A percentile compares a stretch with the other conserved stretches of the same genome.
Evolutionary conservation across 495 filamentous ascomycete species (phyloP).

Genomic region (Paragyromitra xinjiangensis): DNA sequence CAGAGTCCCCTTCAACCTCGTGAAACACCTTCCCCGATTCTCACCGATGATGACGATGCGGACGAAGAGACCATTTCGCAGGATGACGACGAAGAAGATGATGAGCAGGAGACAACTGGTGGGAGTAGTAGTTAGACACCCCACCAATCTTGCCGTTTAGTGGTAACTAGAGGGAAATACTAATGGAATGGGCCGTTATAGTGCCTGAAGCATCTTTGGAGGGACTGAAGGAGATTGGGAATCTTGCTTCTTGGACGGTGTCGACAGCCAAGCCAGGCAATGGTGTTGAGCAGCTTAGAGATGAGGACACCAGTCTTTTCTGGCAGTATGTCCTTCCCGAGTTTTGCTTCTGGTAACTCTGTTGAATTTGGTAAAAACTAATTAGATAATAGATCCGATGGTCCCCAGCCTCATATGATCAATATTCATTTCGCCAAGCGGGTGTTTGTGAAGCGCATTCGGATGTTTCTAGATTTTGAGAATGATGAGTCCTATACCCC

Average conservation of each 20-base stretch:
- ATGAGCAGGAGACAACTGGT: slow-evolving; percentile 58
- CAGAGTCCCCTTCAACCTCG: slow-evolving; percentile 26
- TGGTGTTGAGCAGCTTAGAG: slow-evolving; percentile 82
- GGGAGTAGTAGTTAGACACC: slow-evolving; percentile 55
- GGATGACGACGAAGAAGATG: slow-evolving; percentile 57
- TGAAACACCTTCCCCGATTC: slow-evolving; percentile 42
- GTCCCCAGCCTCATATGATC: slow-evolving; percentile 91
- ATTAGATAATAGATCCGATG: slow-evolving; percentile 72
- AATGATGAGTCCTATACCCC: slow-evolving; percentile 97
- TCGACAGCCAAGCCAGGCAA: slow-evolving; percentile 90
- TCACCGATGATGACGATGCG: slow-evolving; percentile 41
- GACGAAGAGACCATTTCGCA: slow-evolving; percentile 55
- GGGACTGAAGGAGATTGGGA: slow-evolving; percentile 88
- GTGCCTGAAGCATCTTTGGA: slow-evolving; percentile 40
- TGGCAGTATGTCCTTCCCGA: slow-evolving; percentile 73
- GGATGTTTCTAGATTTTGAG: slow-evolving; percentile 89
- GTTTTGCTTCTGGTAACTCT: not conserved
- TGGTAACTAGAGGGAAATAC: not conserved
- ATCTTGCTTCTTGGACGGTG: slow-evolving; percentile 92
- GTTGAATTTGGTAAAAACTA: not conserved
- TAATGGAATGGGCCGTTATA: slow-evolving; percentile 25
- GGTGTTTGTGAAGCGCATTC: slow-evolving; percentile 81
- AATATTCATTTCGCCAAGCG: slow-evolving; percentile 95
- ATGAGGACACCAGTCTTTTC: slow-evolving; percentile 79
- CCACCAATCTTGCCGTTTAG: not conserved